Evolutionary conservation across 495 filamentous ascomycete species (phyloP), one percentile per base, ranked within the genome.

Genomic region (Annulohypoxylon stygium): DNA sequence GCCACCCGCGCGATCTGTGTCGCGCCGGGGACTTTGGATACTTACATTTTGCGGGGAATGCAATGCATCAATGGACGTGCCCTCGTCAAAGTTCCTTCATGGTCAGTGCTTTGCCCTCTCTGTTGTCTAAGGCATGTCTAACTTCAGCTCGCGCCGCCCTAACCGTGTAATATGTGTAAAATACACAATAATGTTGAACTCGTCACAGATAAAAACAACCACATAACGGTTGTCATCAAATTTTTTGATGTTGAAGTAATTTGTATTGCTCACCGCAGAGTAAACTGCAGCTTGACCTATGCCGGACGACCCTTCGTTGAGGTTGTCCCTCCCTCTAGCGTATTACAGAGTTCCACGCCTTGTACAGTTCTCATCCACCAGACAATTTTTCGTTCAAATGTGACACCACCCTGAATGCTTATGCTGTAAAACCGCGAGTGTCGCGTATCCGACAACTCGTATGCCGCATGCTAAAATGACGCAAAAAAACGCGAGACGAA

Each of bases 331-430:
- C 54, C 25, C 54, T 33, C 43, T 61, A 55, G 26, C 6, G 9
- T 47, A 41, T 55, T 65, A 26, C 36, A 57, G 34, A 12, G 43
- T 34, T 25, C 33, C 18, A 25, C 7, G 55, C 62, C 47, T 50
- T 50, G 37, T 62, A 18, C 41, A 63, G 67, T 59, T 33, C 30
- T 26, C 48, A 54, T 45, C 60, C 60, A 33, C 20, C n/a, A 43
- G 33, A 4, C 51, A 50, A 57, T 64, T 71, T 71, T 66, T 12
- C 54, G 30, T 33, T 59, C 60, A 33, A 30, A 45, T 68, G 50
- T 67, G 39, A 68, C 39, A 70, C 62, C 61, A 51, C 66, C 39
- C 69, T 39, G 25, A 57, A 69, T 74, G 71, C 62, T 62, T 45
- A 74, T 74, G 72, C 60, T n/a, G 23, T 48, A 66, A 66, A 71